These are phyloP conservation scores for Eucalyptus virginea DNA, from an alignment of 345 rosid genomes.

Conservation along the genomic window DNA sequence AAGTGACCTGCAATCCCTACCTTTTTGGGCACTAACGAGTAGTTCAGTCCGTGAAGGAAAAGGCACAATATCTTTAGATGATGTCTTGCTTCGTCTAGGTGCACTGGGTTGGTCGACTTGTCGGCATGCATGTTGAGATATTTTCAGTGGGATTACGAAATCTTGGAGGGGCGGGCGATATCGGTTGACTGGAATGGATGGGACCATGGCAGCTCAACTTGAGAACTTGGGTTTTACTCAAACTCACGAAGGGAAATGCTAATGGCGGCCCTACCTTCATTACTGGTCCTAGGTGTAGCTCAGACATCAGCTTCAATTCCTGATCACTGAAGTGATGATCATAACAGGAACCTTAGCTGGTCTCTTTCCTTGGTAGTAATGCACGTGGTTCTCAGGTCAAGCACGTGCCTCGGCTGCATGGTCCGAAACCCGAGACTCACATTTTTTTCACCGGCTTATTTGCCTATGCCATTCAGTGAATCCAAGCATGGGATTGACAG, in stretches of 20 bases:
- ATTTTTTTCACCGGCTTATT: not conserved
- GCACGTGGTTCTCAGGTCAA: not conserved
- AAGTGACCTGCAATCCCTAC: not conserved
- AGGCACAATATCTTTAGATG: not conserved
- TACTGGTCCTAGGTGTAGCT: not conserved
- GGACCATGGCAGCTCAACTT: not conserved
- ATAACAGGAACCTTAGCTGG: not conserved
- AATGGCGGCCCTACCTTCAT: not conserved
- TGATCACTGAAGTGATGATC: not conserved
- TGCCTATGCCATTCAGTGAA: not conserved
- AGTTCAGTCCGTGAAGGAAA: not conserved
- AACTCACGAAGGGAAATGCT: not conserved
- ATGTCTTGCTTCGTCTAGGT: not conserved
- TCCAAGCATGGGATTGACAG: not conserved
- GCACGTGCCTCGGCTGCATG: not conserved
- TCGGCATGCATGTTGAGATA: not conserved
- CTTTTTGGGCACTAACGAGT: not conserved
- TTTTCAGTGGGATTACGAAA: not conserved
- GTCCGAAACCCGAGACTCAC: not conserved
- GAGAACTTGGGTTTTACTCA: not conserved
- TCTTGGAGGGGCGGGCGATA: not conserved
- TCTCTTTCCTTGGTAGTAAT: not conserved
- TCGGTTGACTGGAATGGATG: not conserved
- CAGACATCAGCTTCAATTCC: not conserved
- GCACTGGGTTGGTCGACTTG: not conserved